Evolutionary conservation across 2,329 filamentous ascomycete species (phyloP).

Genomic region (Zasmidium angulare): DNA sequence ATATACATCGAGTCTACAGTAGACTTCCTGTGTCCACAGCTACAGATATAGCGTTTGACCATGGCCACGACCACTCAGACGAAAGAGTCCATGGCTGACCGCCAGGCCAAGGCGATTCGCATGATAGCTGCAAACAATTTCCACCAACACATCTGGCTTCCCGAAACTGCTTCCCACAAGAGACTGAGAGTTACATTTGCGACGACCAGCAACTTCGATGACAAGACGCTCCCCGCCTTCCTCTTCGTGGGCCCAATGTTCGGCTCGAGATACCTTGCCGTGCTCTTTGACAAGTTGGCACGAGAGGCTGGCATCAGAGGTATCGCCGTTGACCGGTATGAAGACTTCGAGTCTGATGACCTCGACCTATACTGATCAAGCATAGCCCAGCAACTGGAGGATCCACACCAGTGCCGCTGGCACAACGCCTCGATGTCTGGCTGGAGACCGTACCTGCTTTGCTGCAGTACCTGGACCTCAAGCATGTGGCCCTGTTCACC

Average conservation of each 20-base stretch:
- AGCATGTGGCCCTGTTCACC: conserved; percentile 40
- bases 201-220: conserved; percentile 34
- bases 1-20: neutral
- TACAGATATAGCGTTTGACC: neutral
- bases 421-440: conserved; percentile 40
- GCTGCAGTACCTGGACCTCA: conserved; percentile 37
- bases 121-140: conserved; percentile 18
- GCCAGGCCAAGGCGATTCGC: conserved; percentile 9
- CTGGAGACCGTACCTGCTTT: conserved; percentile 44
- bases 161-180: conserved; percentile 23
- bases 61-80: neutral
- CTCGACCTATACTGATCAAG: conserved; percentile 1
- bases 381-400: conserved; percentile 46
- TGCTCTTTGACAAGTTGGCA: conserved; percentile 34
- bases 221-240: conserved; percentile 29
- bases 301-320: conserved; percentile 37
- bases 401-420: conserved; percentile 41
- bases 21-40: neutral
- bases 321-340: conserved; percentile 42
- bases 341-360: neutral
- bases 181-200: conserved; percentile 31
- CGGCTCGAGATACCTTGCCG: conserved; percentile 33
- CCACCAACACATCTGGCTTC: conserved; percentile 31
- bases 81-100: neutral
- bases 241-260: conserved; percentile 44